Evolutionary conservation across 768 basidiomycete genomes (phyloP), one percentile per base, ranked within the genome.

Genomic region (Suillus fuscotomentosus): DNA sequence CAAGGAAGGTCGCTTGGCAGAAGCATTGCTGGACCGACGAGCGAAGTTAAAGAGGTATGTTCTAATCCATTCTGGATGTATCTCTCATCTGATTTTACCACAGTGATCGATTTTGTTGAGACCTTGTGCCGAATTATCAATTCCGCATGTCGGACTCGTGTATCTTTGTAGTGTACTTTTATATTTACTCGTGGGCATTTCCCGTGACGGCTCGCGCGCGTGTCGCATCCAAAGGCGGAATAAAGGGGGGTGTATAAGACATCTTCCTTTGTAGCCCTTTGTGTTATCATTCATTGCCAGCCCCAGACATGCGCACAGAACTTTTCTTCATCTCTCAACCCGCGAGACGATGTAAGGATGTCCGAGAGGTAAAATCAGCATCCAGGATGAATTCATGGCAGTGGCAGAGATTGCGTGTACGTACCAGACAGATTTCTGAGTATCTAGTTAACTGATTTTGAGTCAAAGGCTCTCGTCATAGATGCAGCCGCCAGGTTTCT

Each of bases 41-140:
- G 80, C 90, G 22, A 95, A 95, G 73, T 81, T 95, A 61, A 95
- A 95, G 77, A 93, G 91, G 92, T 88, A 64, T 39, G 75, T 71
- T 54, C n/a, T 56, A 10, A 31, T 8, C 34, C 60, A 43, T 47
- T 50, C 53, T 38, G 45, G 10, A 43, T 39, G 48, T 60, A 53
- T 43, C 51, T 38, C 34, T 63, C 31, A 4, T 56, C 67, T 66
- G 50, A 68, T 60, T 47, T 48, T 57, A 20, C 41, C 27, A 59
- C 41, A 82, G 81, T 57, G 82, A 84, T 64, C 81, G 82, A 61
- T 83, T 83, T 65, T 83, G 81, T 68, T 83, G 67, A 76, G 20
- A 55, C 7, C 56, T 60, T 38, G n/a, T 42, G 60, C 34, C 56
- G 61, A 38, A 57, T 53, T 66, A 62, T 66, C 61, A 20, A 34